These are phyloP conservation scores for Leccinum longicurvipes DNA, from an alignment of 768 basidiomycete genomes.

Conservation along the genomic window DNA sequence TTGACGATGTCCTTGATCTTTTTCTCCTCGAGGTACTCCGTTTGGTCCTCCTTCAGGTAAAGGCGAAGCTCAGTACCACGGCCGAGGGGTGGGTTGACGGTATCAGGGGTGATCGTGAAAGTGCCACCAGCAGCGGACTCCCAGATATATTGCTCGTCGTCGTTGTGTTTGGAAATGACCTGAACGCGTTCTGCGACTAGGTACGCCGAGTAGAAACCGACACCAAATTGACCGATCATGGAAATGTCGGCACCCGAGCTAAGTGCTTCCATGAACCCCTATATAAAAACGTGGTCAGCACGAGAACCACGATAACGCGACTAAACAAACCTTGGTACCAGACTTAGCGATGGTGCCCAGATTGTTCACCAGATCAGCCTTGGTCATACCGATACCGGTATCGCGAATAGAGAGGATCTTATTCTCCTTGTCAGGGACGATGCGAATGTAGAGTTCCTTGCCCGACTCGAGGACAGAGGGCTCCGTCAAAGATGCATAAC, in stretches of 20 bases:
- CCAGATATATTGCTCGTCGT: conserved; percentile 99
- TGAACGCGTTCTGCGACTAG: conserved; percentile 98
- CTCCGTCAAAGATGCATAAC: conserved; percentile 94
- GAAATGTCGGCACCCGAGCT: conserved; percentile 85
- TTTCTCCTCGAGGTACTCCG: conserved; percentile 99
- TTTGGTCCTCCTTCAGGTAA: conserved; percentile 97
- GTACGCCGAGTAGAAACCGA: conserved; percentile 99
- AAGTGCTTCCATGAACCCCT: conserved; percentile 99
- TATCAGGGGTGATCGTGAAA: conserved; percentile 97
- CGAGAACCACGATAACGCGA: neutral
- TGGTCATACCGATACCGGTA: conserved; percentile 99
- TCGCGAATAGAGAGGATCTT: conserved; percentile 90
- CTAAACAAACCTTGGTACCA: conserved; percentile 70
- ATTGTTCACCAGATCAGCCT: conserved; percentile 99
- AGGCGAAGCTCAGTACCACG: conserved; percentile 93
- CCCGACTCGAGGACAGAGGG: conserved; percentile 83
- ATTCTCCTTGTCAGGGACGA: conserved; percentile 94
- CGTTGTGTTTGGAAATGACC: conserved; percentile 99
- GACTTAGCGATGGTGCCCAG: conserved; percentile 95
- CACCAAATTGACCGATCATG: conserved; percentile 99
- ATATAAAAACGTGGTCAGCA: conserved; percentile 10
- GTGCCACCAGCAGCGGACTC: conserved; percentile 99
- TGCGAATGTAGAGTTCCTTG: conserved; percentile 93
- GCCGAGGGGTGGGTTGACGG: conserved; percentile 82
- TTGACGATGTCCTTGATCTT: conserved; percentile 99